Evolutionary conservation across 2,329 filamentous ascomycete species (phyloP).

Genomic region (Phyllosticta paracitricarpa): DNA sequence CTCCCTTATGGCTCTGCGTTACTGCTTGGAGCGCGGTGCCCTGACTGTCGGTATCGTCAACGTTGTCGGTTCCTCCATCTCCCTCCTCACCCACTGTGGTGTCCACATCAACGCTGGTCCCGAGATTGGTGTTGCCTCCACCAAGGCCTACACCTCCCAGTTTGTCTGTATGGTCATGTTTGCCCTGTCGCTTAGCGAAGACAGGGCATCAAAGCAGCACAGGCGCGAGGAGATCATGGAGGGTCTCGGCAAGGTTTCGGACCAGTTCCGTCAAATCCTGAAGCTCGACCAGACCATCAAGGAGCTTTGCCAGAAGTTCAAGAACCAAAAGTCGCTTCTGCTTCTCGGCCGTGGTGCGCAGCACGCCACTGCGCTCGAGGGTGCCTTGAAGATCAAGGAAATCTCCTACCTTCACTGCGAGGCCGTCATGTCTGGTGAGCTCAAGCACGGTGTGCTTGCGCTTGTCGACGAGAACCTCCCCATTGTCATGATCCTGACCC

Average conservation of each 20-base stretch:
- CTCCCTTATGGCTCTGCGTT: constrained; percentile 90
- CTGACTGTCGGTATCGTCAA: constrained; percentile 98
- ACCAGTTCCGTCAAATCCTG: constrained; percentile 85
- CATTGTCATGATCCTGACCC: constrained; percentile 98
- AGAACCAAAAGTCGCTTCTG: constrained; percentile 92
- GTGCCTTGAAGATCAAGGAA: constrained; percentile 98
- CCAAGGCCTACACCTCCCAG: constrained; percentile 98
- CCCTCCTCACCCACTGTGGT: constrained; percentile 97
- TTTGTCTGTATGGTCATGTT: constrained; percentile 99
- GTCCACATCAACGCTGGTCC: constrained; percentile 98
- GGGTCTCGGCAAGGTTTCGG: constrained; percentile 75
- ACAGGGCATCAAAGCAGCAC: constrained; percentile 87
- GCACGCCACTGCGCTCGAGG: constrained; percentile 93
- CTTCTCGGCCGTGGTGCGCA: constrained; percentile 91
- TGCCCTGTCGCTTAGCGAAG: constrained; percentile 88
- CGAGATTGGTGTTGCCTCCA: constrained; percentile 97
- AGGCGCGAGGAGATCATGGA: constrained; percentile 94
- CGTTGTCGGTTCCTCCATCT: constrained; percentile 96
- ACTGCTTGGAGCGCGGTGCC: constrained; percentile 95
- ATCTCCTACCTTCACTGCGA: constrained; percentile 99
- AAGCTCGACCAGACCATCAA: constrained; percentile 91
- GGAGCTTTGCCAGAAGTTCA: constrained; percentile 85
- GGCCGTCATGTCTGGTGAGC: constrained; percentile 98
- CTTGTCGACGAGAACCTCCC: constrained; percentile 96
- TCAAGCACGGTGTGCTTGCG: constrained; percentile 97